phyloP scores from a whole-genome alignment of 345 rosid genomes.

The Camelina laxa region DNA sequence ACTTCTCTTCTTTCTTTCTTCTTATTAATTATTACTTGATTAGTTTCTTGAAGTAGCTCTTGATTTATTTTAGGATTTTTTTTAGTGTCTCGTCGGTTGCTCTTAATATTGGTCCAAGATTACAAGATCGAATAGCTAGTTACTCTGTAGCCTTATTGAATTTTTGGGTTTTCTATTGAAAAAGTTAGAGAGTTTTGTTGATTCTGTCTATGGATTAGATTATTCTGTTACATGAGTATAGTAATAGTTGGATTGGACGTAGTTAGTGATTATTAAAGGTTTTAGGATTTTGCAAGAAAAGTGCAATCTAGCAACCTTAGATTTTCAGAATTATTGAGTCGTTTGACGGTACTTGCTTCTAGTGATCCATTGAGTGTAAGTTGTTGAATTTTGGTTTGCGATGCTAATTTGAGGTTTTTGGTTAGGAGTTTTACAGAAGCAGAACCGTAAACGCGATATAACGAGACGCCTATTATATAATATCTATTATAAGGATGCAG shows the following conservation, averaged over 20 bases:
- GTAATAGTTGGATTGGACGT: not conserved
- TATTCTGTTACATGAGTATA: not conserved
- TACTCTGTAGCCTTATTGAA: not conserved
- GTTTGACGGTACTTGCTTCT: not conserved
- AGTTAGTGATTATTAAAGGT: not conserved
- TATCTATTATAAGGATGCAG: conserved; percentile 48
- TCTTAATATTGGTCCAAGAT: not conserved
- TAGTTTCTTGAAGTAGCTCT: not conserved
- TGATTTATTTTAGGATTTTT: not conserved
- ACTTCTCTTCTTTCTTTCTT: too few species aligned
- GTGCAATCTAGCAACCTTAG: not conserved
- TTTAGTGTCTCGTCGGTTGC: not conserved
- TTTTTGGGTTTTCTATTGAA: not conserved
- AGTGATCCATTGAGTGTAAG: not conserved
- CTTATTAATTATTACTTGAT: not conserved
- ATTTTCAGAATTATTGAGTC: not conserved
- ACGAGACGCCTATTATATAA: not conserved
- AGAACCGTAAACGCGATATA: not conserved
- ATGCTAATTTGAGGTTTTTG: not conserved
- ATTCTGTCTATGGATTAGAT: not conserved
- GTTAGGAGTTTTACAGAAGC: not conserved
- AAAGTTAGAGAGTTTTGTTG: not conserved
- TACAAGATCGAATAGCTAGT: not conserved
- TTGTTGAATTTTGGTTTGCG: not conserved
- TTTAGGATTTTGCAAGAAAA: not conserved